phyloP scores from a whole-genome alignment of 2,329 filamentous ascomycete species.

The Paecilomyces sp. region DNA sequence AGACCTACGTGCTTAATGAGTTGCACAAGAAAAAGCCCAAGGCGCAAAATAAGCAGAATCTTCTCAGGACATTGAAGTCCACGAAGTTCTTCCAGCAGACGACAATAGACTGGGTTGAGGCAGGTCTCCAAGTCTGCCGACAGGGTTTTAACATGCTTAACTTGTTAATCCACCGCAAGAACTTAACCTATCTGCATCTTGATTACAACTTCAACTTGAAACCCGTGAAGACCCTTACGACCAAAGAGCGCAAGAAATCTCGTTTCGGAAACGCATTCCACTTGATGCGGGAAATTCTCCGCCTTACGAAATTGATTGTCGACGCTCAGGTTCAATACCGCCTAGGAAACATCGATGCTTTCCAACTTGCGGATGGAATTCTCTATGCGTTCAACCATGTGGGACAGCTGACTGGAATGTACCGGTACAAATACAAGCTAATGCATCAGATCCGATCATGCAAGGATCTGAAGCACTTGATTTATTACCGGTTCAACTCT shows the following conservation, averaged over 20 bases:
- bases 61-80: constrained; percentile 81
- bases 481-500: constrained; percentile 98
- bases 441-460: constrained; percentile 99
- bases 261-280: constrained; percentile 99
- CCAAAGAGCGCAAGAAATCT: constrained; percentile 98
- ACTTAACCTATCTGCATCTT: constrained; percentile 93
- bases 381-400: constrained; percentile 99
- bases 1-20: constrained; percentile 93
- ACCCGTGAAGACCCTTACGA: constrained; percentile 96
- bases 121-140: constrained; percentile 92
- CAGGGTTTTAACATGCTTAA: constrained; percentile 99
- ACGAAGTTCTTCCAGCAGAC: constrained; percentile 99
- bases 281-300: constrained; percentile 94
- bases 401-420: constrained; percentile 97
- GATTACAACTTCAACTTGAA: constrained; percentile 99
- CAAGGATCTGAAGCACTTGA: constrained; percentile 97
- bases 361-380: constrained; percentile 96
- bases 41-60: constrained; percentile 87
- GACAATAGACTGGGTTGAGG: constrained; percentile 98
- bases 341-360: constrained; percentile 95
- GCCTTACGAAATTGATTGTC: constrained; percentile 93
- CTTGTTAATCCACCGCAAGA: constrained; percentile 94
- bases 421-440: constrained; percentile 99
- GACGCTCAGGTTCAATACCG: constrained; percentile 98
- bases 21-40: constrained; percentile 94